These are phyloP conservation scores for Pseudogymnoascus sp. DNA, from an alignment of 2,329 filamentous ascomycete species.

Conservation along the genomic window DNA sequence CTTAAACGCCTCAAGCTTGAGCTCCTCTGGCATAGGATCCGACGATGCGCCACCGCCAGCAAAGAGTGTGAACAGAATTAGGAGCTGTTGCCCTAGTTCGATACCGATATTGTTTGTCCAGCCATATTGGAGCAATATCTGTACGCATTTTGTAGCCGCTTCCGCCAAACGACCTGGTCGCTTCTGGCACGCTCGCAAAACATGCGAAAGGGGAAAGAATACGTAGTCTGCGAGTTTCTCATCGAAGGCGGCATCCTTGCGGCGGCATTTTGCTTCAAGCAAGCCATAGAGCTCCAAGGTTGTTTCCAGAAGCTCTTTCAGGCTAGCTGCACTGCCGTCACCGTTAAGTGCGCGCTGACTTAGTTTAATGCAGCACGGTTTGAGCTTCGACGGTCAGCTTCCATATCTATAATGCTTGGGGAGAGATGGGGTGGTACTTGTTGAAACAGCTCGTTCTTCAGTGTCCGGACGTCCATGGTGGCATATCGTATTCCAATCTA, in stretches of 20 bases:
- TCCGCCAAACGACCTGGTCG: constrained; percentile 70
- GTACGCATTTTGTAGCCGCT: constrained; percentile 66
- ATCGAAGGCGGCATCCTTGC: constrained; percentile 56
- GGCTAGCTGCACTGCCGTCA: constrained; percentile 35
- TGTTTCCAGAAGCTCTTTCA: constrained; percentile 41
- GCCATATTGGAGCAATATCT: constrained; percentile 66
- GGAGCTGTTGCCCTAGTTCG: constrained; percentile 72
- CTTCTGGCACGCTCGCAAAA: constrained; percentile 69
- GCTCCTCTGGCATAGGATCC: constrained; percentile 60
- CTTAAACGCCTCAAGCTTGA: constrained; percentile 62
- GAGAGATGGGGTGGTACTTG: constrained; percentile 1
- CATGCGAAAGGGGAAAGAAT: constrained; percentile 86
- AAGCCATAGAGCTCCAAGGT: constrained; percentile 40
- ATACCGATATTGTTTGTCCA: constrained; percentile 69
- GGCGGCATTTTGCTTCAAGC: constrained; percentile 34
- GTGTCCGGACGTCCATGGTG: constrained; percentile 5
- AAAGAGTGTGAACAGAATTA: constrained; percentile 78
- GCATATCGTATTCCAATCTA: constrained; percentile 48
- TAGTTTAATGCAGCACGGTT: constrained; percentile 55
- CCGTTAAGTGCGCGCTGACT: constrained; percentile 50
- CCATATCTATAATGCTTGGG: neutral
- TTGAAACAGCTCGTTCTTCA: constrained; percentile 13
- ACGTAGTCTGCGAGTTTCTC: constrained; percentile 85
- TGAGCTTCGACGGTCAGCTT: constrained; percentile 41
- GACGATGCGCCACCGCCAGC: constrained; percentile 59